Base-by-base conservation (phyloP, 164 flowering plant species). In the Dillenia suffruticosa region DNA sequence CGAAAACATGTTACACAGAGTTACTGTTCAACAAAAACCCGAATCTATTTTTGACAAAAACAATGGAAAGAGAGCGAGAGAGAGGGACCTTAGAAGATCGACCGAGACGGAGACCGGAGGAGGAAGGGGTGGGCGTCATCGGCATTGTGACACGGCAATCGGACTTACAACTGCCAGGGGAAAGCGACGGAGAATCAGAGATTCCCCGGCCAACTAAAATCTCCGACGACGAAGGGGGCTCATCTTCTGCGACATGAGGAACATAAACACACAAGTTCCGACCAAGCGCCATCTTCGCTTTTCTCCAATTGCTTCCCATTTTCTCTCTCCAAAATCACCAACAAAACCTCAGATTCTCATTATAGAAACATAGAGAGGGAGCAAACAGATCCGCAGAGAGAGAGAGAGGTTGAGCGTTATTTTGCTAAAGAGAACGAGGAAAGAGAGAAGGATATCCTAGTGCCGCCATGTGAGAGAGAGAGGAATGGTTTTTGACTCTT, bases 261-360 rank as follows among this genome's bases (percentile, higher is more conserved):
- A 77, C 74, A 60, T 76, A 77, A 9, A 83, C 72, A 49, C 94
- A 87, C 24, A 75, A 72, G 50, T 82, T 82, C 48, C 76, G 47
- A 7, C 92, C 90, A 2, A 93, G 71, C 15, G 92, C 89, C 44
- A 73, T 46, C 80, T 88, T 90, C 52, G 79, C 85, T 68, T 89
- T 90, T 62, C 82, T 77, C 98, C 98, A 93, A 74, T 79, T 87
- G 64, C 85, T 90, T 24, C 68, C 88, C 96, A 90, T 88, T 67
- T 62, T 64, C 40, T 32, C 40, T 32, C 40, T 4, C 40, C 40
- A 32, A 32, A 32, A 32, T 32, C 40, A 32, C 40, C 40, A 32
- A 32, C 40, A 5, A 32, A 32, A 5, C 26, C 58, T 56, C 19
- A 45, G 26, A 62, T 54, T 46, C 44, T 43, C 53, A 14, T 5